Conservation (phyloP, 495 filamentous ascomycete species). For the Talaromyces wortmannii region DNA sequence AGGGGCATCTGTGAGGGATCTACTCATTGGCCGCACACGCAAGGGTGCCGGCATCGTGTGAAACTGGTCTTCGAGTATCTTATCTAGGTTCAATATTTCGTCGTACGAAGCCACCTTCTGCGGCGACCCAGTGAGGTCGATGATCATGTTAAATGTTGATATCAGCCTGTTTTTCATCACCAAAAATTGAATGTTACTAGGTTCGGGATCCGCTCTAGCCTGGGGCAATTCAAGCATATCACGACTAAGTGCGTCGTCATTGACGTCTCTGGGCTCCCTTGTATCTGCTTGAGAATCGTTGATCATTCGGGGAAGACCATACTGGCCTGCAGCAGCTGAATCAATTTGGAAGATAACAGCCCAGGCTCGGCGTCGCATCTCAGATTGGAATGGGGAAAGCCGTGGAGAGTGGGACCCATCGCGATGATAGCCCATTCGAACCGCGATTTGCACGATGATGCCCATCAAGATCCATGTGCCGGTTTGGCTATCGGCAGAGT, state of each 20-base stretch:
- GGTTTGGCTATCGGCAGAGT: constrained; percentile 20
- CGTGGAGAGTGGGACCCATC: constrained; percentile 33
- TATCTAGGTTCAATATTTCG: constrained; percentile 31
- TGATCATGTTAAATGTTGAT: constrained; percentile 32
- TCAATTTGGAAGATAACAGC: constrained; percentile 41
- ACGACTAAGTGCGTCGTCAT: constrained; percentile 21
- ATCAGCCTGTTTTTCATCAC: constrained; percentile 31
- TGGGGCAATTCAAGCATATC: constrained; percentile 15
- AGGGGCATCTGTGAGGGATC: constrained; percentile 29
- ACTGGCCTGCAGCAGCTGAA: constrained; percentile 28
- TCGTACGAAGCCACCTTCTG: constrained; percentile 22
- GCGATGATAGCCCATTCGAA: constrained; percentile 40
- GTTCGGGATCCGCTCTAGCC: constrained; percentile 16
- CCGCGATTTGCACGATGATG: constrained; percentile 26
- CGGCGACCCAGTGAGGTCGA: constrained; percentile 29
- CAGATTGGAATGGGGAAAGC: constrained; percentile 44
- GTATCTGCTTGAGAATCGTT: constrained; percentile 27
- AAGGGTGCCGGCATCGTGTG: constrained; percentile 19
- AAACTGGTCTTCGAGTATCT: constrained; percentile 23
- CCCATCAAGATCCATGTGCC: constrained; percentile 31
- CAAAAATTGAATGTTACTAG: constrained; percentile 28
- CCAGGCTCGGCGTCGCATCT: constrained; percentile 52
- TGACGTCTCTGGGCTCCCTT: constrained; percentile 22
- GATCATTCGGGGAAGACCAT: constrained; percentile 28
- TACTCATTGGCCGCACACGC: constrained; percentile 24